Percentiles rank a stretch among this genome's conserved stretches.
Conservation (phyloP, 1,284 basidiomycete genomes). For the Pseudozyma flocculosa region DNA sequence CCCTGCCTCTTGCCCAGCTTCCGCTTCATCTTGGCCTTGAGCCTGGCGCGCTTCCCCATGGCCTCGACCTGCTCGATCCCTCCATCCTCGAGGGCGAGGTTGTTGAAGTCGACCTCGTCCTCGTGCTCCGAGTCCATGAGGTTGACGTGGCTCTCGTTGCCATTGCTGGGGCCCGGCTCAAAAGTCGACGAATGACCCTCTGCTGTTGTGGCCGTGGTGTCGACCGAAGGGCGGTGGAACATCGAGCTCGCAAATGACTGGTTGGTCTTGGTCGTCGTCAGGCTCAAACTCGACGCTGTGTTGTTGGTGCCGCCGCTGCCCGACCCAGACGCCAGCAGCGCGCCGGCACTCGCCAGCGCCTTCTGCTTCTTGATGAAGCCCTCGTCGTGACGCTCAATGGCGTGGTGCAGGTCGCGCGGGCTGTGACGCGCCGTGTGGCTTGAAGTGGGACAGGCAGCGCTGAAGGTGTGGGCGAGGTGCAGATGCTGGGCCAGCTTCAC, state of each 20-base stretch:
- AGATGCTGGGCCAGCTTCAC: constrained; percentile 41
- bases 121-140: constrained; percentile 3
- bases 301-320: neutral
- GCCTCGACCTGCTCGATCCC: constrained; percentile 10
- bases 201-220: neutral
- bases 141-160: neutral
- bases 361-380: constrained; percentile 34
- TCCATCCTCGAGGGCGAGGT: constrained; percentile 13
- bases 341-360: constrained; percentile 11
- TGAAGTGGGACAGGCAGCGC: constrained; percentile 39
- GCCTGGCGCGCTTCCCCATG: constrained; percentile 30
- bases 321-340: constrained; percentile 7
- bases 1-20: constrained; percentile 32
- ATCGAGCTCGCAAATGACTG: neutral
- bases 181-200: neutral
- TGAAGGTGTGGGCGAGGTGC: constrained; percentile 37
- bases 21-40: constrained; percentile 37
- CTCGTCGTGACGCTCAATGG: constrained; percentile 43
- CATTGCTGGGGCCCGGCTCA: neutral
- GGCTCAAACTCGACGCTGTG: constrained; percentile 1
- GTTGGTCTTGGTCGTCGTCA: constrained; percentile 6
- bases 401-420: constrained; percentile 43
- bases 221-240: neutral
- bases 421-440: constrained; percentile 36
- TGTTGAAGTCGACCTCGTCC: constrained; percentile 23